phyloP scores from a whole-genome alignment of 208 protist genomes.

The Strigomonas culicis region DNA sequence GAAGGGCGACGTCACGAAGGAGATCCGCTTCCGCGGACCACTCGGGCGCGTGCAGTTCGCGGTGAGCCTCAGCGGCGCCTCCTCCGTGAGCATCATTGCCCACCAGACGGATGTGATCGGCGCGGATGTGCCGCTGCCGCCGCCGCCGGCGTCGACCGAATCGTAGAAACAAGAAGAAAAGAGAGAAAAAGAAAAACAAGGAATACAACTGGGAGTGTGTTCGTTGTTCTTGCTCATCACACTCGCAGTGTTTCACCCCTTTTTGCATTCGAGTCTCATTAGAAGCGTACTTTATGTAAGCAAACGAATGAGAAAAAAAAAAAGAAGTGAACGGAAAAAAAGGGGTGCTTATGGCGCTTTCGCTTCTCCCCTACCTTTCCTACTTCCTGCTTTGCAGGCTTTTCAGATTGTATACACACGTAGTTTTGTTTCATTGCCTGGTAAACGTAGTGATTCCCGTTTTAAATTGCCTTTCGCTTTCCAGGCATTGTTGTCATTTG shows the following conservation, averaged over 20 bases:
- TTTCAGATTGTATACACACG: slow-evolving; percentile 2
- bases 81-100: slow-evolving; percentile 49
- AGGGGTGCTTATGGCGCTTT: neutral
- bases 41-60: slow-evolving; percentile 78
- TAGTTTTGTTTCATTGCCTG: slow-evolving; percentile 15
- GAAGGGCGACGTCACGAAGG: slow-evolving; percentile 33
- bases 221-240: neutral
- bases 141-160: too few species aligned
- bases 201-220: neutral
- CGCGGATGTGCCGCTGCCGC: too few species aligned
- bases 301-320: neutral
- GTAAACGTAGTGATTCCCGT: neutral
- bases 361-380: slow-evolving; percentile 11
- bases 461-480: neutral
- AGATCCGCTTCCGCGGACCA: slow-evolving; percentile 62
- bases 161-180: neutral
- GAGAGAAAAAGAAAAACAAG: neutral
- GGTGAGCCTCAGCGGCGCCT: slow-evolving; percentile 75
- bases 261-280: neutral
- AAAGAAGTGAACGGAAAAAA: neutral
- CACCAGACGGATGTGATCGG: neutral
- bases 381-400: neutral
- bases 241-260: neutral
- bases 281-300: neutral
- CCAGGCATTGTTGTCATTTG: neutral